Conservation (phyloP, 2,329 filamentous ascomycete species). For the Fusarium sp. region DNA sequence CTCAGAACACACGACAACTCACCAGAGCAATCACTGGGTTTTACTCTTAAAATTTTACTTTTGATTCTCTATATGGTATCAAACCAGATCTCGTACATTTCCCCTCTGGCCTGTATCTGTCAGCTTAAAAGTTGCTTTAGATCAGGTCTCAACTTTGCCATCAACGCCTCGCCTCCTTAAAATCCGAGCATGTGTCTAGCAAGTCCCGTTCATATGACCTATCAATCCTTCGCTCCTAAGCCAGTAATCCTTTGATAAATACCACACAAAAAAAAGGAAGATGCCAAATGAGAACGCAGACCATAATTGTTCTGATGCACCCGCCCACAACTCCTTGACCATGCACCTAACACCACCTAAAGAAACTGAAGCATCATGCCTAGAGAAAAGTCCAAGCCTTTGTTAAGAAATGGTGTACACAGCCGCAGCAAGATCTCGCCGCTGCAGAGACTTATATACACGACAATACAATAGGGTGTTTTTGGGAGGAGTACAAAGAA, state of each 20-base stretch:
- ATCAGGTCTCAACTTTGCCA: conserved; percentile 10
- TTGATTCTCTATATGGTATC: conserved; percentile 36
- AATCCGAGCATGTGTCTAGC: conserved; percentile 15
- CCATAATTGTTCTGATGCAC: conserved; percentile 12
- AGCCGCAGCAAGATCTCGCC: conserved; percentile 7
- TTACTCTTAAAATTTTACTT: conserved; percentile 15
- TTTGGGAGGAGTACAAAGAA: conserved; percentile 22
- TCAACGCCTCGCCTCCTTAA: conserved; percentile 27
- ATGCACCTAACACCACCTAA: conserved; percentile 9
- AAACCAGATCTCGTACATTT: neutral
- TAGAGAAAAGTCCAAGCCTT: conserved; percentile 11
- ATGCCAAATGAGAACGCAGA: conserved; percentile 6
- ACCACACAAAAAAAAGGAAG: conserved; percentile 12
- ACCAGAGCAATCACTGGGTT: neutral
- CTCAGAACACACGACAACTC: too few species aligned
- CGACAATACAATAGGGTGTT: neutral
- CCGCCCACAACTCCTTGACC: conserved; percentile 26
- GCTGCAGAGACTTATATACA: conserved; percentile 28
- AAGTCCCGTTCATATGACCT: conserved; percentile 5
- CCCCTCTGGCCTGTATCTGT: conserved; percentile 2
- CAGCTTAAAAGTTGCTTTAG: conserved; percentile 10
- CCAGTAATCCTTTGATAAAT: conserved; percentile 4
- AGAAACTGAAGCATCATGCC: conserved; percentile 7
- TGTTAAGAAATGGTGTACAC: conserved; percentile 15
- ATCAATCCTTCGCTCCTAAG: neutral